Percentiles rank a stretch among this genome's conserved stretches.
phyloP scores from a whole-genome alignment of 2,329 filamentous ascomycete species.

The Alternaria burnsii region DNA sequence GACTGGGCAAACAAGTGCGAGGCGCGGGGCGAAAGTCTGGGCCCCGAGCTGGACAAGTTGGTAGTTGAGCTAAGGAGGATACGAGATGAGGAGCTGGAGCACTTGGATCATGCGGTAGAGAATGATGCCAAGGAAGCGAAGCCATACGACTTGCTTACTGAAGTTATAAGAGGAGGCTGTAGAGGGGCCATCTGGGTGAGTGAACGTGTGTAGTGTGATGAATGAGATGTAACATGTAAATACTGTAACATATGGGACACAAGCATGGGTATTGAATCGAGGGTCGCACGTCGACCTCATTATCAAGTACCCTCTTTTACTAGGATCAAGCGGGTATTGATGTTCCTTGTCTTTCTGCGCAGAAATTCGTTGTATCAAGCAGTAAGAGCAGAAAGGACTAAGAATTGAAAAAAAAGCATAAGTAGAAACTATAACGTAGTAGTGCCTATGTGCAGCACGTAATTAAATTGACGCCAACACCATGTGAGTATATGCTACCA shows the following conservation, averaged over 20 bases:
- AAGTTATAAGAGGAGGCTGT: constrained; percentile 88
- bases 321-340: too few species aligned
- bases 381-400: not conserved
- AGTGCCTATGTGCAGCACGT: not conserved
- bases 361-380: not conserved
- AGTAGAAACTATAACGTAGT: rapidly evolving
- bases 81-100: constrained; percentile 94
- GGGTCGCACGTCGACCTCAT: not conserved
- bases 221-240: constrained; percentile 1
- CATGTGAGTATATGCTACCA: not conserved
- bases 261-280: not conserved
- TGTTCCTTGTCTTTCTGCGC: too few species aligned
- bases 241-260: constrained; percentile 12
- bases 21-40: constrained; percentile 78
- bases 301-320: not conserved
- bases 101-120: constrained; percentile 92
- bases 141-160: constrained; percentile 88
- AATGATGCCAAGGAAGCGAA: constrained; percentile 90
- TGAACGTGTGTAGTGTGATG: constrained; percentile 61
- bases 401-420: not conserved
- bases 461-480: not conserved
- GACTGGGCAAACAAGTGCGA: constrained; percentile 83
- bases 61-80: constrained; percentile 80
- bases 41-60: constrained; percentile 77
- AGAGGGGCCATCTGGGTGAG: constrained; percentile 92